phyloP scores from a whole-genome alignment of 2,329 filamentous ascomycete genomes.

The Ophiocordyceps camponoti-leonardi region DNA sequence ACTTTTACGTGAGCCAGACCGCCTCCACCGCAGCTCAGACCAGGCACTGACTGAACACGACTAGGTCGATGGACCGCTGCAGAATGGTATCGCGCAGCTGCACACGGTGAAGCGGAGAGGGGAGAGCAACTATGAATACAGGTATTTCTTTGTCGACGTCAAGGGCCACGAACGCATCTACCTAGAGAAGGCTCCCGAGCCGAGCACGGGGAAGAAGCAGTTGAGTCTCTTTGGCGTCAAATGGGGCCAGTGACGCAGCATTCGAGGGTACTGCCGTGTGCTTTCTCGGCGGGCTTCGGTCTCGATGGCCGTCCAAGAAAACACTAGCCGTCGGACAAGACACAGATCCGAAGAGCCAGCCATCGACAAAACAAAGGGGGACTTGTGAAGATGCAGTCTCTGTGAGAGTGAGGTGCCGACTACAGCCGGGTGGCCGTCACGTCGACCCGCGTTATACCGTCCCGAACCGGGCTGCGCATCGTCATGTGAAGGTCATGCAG shows the following conservation, averaged over 20 bases:
- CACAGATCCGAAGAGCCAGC: not conserved
- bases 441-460: not conserved
- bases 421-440: not conserved
- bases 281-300: not conserved
- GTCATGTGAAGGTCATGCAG: slow-evolving; percentile 1
- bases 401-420: not conserved
- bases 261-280: not conserved
- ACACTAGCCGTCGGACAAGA: not conserved
- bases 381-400: not conserved
- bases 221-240: slow-evolving; percentile 45
- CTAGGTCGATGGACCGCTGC: slow-evolving; percentile 60
- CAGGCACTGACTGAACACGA: slow-evolving; percentile 6
- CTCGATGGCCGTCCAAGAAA: not conserved
- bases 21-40: not conserved
- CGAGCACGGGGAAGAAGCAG: slow-evolving; percentile 20
- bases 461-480: not conserved
- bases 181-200: slow-evolving; percentile 37
- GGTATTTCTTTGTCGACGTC: slow-evolving; percentile 65
- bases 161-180: slow-evolving; percentile 51
- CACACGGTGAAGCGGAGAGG: slow-evolving; percentile 58
- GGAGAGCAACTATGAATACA: slow-evolving; percentile 56
- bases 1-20: slow-evolving; percentile 53
- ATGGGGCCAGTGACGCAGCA: slow-evolving; percentile 19
- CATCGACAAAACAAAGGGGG: not conserved
- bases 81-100: slow-evolving; percentile 55